Evolutionary conservation across 202 grass and related monocot species (phyloP).

Genomic region (Cymbopogon flexuosus): DNA sequence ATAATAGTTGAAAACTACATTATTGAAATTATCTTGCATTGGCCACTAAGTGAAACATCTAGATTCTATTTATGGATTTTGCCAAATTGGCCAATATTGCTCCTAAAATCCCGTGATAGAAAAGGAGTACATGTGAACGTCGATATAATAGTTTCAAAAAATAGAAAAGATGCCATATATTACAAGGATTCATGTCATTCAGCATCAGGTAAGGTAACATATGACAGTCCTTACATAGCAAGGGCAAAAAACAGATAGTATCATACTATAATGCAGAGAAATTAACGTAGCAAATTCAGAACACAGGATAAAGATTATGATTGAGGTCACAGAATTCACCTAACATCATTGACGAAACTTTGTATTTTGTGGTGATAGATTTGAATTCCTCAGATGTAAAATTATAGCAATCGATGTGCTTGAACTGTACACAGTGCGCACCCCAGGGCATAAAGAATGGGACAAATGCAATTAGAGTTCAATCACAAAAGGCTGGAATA

Average conservation of each 20-base stretch:
- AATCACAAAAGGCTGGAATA: slow-evolving; percentile 11
- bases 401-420: slow-evolving; percentile 77
- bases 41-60: background rate
- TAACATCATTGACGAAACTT: slow-evolving; percentile 72
- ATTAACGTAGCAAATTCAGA: slow-evolving; percentile 23
- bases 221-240: background rate
- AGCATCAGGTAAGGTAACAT: background rate
- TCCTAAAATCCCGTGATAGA: background rate
- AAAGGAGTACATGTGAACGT: background rate
- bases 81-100: background rate
- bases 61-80: background rate
- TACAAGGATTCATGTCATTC: background rate
- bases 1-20: background rate
- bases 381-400: slow-evolving; percentile 63
- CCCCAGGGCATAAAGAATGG: background rate
- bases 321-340: slow-evolving; percentile 42
- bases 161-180: background rate
- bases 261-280: background rate
- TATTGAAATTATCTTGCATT: background rate
- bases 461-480: slow-evolving; percentile 7
- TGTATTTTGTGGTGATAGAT: slow-evolving; percentile 65
- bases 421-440: slow-evolving; percentile 47
- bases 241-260: slow-evolving; percentile 2
- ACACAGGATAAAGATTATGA: background rate
- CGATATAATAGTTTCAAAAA: background rate